These are phyloP conservation scores for Ophiostoma ulmi DNA, from an alignment of 2,329 filamentous ascomycete genomes.

Conservation along the genomic window DNA sequence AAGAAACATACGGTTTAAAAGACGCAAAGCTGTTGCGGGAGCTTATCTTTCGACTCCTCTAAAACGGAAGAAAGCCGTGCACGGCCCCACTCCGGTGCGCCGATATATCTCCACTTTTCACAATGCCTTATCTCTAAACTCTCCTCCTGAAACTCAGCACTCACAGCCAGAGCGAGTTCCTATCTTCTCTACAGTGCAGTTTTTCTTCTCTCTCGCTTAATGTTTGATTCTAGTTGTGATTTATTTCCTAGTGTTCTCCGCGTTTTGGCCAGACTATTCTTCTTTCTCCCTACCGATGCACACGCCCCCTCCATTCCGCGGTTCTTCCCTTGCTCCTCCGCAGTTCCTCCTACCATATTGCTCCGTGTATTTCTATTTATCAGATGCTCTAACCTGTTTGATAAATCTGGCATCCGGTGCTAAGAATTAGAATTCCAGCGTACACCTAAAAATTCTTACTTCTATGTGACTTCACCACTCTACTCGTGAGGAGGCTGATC, in stretches of 20 bases:
- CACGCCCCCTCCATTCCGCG: constrained; percentile 1
- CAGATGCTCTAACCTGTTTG: not conserved
- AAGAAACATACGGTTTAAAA: not conserved
- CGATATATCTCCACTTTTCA: not conserved
- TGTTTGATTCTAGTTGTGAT: not conserved
- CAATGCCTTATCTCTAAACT: not conserved
- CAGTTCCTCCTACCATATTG: not conserved
- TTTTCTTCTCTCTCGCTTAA: not conserved
- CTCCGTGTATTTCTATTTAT: not conserved
- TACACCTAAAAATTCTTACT: not conserved
- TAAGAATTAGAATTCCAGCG: not conserved
- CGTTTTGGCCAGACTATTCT: not conserved
- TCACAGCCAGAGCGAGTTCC: not conserved
- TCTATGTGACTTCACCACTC: not conserved
- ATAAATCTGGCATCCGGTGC: not conserved
- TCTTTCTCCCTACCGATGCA: constrained; percentile 1
- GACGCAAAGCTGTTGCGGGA: constrained; percentile 2
- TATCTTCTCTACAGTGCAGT: not conserved
- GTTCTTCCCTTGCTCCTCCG: not conserved
- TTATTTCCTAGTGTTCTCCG: not conserved
- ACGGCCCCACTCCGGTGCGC: constrained; percentile 5
- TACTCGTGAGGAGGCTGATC: not conserved
- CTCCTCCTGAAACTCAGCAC: not conserved
- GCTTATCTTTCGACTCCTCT: not conserved
- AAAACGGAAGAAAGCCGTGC: not conserved